Conservation (phyloP, 495 filamentous ascomycete genomes). For the Barbatosphaeria neglecta region DNA sequence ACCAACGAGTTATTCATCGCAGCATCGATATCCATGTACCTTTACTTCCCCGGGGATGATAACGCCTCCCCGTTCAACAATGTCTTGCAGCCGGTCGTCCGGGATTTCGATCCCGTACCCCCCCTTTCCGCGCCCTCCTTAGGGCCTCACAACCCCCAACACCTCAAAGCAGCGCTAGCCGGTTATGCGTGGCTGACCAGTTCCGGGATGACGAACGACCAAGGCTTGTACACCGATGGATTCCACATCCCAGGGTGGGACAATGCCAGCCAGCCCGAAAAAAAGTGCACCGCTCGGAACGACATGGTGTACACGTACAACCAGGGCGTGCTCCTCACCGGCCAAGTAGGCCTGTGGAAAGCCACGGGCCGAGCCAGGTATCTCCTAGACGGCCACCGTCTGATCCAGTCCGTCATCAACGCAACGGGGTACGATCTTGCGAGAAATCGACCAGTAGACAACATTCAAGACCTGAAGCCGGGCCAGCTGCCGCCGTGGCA, state of each 20-base stretch:
- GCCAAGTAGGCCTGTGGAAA: constrained; percentile 67
- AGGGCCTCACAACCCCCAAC: constrained; percentile 46
- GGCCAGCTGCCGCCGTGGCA: constrained; percentile 44
- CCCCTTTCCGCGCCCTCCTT: neutral
- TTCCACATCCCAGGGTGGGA: constrained; percentile 72
- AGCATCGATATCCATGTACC: constrained; percentile 80
- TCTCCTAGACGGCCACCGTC: constrained; percentile 64
- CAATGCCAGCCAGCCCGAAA: constrained; percentile 33
- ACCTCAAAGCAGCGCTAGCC: constrained; percentile 60
- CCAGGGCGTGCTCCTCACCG: constrained; percentile 86
- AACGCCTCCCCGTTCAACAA: constrained; percentile 55
- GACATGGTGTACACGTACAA: constrained; percentile 95
- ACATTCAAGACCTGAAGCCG: constrained; percentile 6
- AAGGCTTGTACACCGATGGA: constrained; percentile 79
- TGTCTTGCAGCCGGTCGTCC: neutral
- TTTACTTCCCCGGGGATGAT: constrained; percentile 72
- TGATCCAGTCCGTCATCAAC: constrained; percentile 57
- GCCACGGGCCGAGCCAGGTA: constrained; percentile 56
- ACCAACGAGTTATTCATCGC: constrained; percentile 88
- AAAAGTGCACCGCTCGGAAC: constrained; percentile 65
- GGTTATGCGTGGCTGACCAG: constrained; percentile 69
- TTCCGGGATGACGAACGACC: constrained; percentile 69
- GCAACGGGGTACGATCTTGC: constrained; percentile 62
- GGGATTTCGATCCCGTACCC: no score
- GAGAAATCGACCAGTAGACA: constrained; percentile 19